Percentiles rank a stretch among this genome's conserved stretches.
phyloP scores from a whole-genome alignment of 1,284 basidiomycete species.

The Irpex lacteus region DNA sequence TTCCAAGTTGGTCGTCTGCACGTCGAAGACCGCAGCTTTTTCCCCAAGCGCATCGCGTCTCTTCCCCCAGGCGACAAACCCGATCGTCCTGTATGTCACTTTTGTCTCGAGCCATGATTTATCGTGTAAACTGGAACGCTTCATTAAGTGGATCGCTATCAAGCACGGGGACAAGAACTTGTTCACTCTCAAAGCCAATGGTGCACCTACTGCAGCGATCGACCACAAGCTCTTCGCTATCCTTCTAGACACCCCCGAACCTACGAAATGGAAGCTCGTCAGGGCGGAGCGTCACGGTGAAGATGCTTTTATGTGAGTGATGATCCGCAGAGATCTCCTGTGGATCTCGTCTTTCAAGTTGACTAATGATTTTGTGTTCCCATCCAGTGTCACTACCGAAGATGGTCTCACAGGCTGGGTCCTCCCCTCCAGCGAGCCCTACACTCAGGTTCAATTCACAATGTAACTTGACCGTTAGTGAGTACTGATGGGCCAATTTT shows the following conservation, averaged over 20 bases:
- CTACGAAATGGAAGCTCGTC: not conserved
- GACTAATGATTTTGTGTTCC: not conserved
- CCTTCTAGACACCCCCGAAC: not conserved
- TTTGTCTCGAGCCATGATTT: not conserved
- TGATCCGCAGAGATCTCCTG: not conserved
- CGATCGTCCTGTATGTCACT: not conserved
- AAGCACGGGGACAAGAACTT: not conserved
- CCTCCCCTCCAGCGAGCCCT: not conserved
- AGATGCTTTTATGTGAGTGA: not conserved
- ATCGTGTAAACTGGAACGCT: too few species aligned
- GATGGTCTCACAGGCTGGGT: not conserved
- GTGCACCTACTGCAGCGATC: not conserved
- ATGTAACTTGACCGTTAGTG: too few species aligned
- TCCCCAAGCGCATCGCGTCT: not conserved
- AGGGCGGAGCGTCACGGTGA: not conserved
- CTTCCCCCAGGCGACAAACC: not conserved
- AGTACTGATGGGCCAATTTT: not conserved
- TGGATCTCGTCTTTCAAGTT: not conserved
- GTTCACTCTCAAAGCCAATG: not conserved
- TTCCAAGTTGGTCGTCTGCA: not conserved
- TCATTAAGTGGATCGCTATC: slow-evolving; percentile 1
- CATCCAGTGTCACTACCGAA: not conserved
- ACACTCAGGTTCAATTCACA: not conserved
- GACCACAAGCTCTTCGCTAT: slow-evolving; percentile 6
- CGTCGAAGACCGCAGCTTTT: not conserved